Conservation (phyloP, 768 basidiomycete species). For the Pleurotus cornucopiae region DNA sequence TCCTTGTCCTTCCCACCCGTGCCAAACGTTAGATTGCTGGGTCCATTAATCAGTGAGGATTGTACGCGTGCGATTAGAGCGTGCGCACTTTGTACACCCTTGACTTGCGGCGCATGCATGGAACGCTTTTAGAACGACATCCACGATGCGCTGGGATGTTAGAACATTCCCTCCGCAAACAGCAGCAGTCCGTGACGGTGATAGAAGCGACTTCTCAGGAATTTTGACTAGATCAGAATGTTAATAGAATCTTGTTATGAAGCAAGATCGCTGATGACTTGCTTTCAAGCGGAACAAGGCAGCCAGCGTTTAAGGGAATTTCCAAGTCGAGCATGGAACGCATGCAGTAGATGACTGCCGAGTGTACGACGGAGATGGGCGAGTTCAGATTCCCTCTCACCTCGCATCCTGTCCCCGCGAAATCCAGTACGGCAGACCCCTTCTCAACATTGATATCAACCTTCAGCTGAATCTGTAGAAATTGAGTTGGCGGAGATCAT, state of each 20-base stretch:
- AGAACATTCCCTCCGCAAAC: constrained; percentile 93
- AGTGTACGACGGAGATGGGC: constrained; percentile 83
- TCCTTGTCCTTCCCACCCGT: constrained; percentile 82
- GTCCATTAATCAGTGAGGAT: constrained; percentile 1
- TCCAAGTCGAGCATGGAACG: constrained; percentile 80
- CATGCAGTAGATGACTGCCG: constrained; percentile 88
- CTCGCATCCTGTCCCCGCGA: constrained; percentile 79
- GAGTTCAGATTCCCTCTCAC: constrained; percentile 83
- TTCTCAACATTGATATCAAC: constrained; percentile 72
- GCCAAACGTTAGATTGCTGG: constrained; percentile 85
- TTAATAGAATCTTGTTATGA: background rate
- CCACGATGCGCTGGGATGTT: constrained; percentile 90
- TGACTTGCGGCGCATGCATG: constrained; percentile 89
- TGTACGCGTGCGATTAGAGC: background rate
- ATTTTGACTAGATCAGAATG: constrained; percentile 55
- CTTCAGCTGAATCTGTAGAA: constrained; percentile 58
- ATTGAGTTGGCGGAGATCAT: background rate
- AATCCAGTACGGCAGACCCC: constrained; percentile 84
- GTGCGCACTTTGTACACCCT: constrained; percentile 82
- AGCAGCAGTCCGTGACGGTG: constrained; percentile 82
- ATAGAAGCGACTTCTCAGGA: constrained; percentile 72
- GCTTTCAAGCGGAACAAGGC: constrained; percentile 83
- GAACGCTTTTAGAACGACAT: constrained; percentile 91
- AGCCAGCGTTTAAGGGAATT: constrained; percentile 93
- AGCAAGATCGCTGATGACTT: constrained; percentile 16